A percentile compares a stretch with the other conserved stretches of the same genome.
Evolutionary conservation across 108 stramenopile genomes (phyloP).

Genomic region (Licmophora abbreviata): DNA sequence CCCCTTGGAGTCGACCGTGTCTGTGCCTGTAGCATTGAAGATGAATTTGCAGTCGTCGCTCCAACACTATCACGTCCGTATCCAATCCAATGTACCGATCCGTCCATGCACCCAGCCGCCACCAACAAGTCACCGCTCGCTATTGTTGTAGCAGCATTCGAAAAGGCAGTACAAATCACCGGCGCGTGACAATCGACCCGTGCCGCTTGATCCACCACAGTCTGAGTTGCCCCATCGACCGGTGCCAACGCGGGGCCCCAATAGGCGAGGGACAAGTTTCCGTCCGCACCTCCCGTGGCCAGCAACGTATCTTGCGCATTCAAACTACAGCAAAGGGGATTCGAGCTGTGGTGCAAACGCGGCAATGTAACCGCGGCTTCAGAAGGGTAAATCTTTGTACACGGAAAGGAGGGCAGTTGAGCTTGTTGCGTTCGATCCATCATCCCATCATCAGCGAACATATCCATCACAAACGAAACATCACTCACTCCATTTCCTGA

Average conservation of each 20-base stretch:
- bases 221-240: conserved; percentile 19
- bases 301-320: conserved; percentile 54
- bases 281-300: conserved; percentile 78
- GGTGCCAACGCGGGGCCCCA: conserved; percentile 61
- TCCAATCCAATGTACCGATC: conserved; percentile 41
- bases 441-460: too few relatives aligned
- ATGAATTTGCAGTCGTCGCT: too few relatives aligned
- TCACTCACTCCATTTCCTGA: conserved; percentile 64
- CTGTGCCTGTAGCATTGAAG: conserved; percentile 5
- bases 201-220: conserved; percentile 30
- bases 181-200: conserved; percentile 54
- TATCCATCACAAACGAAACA: too few relatives aligned
- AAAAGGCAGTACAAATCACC: conserved; percentile 63
- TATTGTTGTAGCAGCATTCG: conserved; percentile 17
- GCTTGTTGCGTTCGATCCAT: too few relatives aligned
- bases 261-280: conserved; percentile 26
- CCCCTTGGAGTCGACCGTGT: conserved; percentile 11
- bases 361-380: conserved; percentile 35
- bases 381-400: conserved; percentile 35
- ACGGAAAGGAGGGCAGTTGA: too few relatives aligned
- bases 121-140: conserved; percentile 37
- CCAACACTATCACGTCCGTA: conserved; percentile 24
- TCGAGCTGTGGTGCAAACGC: conserved; percentile 47
- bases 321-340: conserved; percentile 59
- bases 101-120: conserved; percentile 70